Base-by-base conservation (phyloP, 106 monocot species). In the Dendrobium huoshanense region DNA sequence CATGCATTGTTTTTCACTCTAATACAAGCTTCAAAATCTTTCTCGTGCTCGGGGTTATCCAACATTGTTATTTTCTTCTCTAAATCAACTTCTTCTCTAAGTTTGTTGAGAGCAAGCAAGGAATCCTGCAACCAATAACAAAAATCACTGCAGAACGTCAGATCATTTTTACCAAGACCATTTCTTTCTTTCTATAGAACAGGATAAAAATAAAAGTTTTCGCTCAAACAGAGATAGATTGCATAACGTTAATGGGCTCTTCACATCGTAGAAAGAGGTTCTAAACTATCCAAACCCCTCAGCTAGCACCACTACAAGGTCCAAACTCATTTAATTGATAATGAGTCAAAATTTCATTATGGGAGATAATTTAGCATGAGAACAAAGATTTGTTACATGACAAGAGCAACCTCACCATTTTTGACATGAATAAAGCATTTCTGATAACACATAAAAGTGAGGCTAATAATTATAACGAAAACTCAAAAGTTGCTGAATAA, bases 1-100 rank as follows among this genome's bases (percentile, higher is more conserved):
- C 98, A 99, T 29, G 98, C 89, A 88, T 93, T 99, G 75, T 93
- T 93, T 88, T 82, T 91, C 10, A 91, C 92, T 89, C 98, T 89
- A 72, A 99, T 86, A 68, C 87, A 93, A 6, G 93, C 87, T 85
- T 99, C 98, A 41, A 91, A 64, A 87, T 99, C 92, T 43, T 88
- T 91, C 49, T 89, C 88, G 77, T 79, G 84, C 29, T 87, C 81
- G 24, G 86, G 79, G 19, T 87, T 81, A 44, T 85, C 88, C 68
- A 84, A 79, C 75, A 79, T 85, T 78, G 81, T 75, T 78, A 88
- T 91, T 4, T 59, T 82, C 75, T 95, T 95, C 88, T 99, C 98
- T 44, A 90, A 33, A 85, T 99, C 98, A 40, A 95, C 88, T 64
- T 93, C 92, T 85, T 93, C 87, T 84, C 98, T 95, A 75, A 99